Conservation (phyloP, 495 filamentous ascomycete genomes). For the Xylaria venustula region DNA sequence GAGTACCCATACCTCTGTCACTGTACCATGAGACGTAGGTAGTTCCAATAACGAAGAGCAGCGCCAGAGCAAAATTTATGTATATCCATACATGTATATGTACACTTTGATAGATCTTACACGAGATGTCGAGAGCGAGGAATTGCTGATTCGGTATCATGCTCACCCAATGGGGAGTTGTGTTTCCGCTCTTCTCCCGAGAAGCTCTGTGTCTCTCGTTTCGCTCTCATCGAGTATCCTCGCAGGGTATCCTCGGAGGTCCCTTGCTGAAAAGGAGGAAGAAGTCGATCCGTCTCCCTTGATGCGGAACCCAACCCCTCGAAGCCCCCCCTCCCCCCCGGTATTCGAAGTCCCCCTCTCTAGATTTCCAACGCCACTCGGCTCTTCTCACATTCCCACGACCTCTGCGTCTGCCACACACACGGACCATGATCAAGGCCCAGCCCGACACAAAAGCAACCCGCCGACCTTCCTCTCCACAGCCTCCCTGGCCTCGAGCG, state of each 20-base stretch:
- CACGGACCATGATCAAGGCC: conserved; percentile 7
- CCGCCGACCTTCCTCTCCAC: conserved; percentile 83
- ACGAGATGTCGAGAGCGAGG: background rate
- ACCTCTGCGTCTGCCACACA: too few relatives aligned
- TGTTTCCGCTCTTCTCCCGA: too few relatives aligned
- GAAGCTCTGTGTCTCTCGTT: too few relatives aligned
- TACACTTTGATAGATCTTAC: background rate
- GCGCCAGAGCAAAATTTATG: background rate
- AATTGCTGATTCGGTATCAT: background rate
- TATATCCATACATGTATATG: conserved; percentile 10
- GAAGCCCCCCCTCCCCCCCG: too few relatives aligned
- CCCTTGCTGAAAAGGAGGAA: background rate
- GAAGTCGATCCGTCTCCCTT: too few relatives aligned
- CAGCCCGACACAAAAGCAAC: conserved; percentile 73
- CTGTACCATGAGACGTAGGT: too few relatives aligned
- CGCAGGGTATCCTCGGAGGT: background rate
- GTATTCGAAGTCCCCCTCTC: too few relatives aligned
- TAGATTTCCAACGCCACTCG: background rate
- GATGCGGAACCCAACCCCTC: too few relatives aligned
- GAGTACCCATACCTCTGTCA: background rate
- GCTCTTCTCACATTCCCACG: too few relatives aligned
- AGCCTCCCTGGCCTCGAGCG: conserved; percentile 85
- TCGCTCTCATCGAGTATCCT: too few relatives aligned
- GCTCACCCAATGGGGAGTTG: too few relatives aligned
- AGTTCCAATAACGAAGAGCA: background rate